Conservation (phyloP, 179 eudicot genomes). For the Nepenthes alata region DNA sequence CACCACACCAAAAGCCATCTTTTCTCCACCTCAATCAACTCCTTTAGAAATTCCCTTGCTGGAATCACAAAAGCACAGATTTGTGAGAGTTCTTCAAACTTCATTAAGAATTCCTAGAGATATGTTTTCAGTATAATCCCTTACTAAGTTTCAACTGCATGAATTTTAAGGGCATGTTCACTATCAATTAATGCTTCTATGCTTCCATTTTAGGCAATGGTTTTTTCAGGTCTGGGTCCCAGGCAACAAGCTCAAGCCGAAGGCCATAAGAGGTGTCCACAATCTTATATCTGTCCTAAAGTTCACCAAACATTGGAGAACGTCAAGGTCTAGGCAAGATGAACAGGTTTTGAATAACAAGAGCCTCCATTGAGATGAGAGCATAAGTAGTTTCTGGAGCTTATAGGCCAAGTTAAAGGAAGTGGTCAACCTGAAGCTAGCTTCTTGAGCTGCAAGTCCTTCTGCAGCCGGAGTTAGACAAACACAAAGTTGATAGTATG, state of each 20-base stretch:
- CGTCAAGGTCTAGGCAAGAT: constrained; percentile 81
- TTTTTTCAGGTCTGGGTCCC: constrained; percentile 46
- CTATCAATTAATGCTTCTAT: constrained; percentile 36
- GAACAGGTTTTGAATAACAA: constrained; percentile 66
- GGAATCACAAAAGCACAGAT: constrained; percentile 61
- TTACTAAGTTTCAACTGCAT: constrained; percentile 68
- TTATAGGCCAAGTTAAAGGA: constrained; percentile 43
- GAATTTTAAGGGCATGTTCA: constrained; percentile 79
- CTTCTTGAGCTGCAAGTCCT: constrained; percentile 52
- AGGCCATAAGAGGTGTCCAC: constrained; percentile 92
- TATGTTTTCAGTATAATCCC: constrained; percentile 53
- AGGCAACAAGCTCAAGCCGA: constrained; percentile 75
- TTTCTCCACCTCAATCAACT: constrained; percentile 54
- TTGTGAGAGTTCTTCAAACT: constrained; percentile 53
- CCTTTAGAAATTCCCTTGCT: constrained; percentile 31
- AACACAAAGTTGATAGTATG: constrained; percentile 60
- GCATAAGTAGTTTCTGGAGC: constrained; percentile 88
- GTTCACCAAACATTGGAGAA: constrained; percentile 52
- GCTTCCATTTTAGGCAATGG: constrained; percentile 29
- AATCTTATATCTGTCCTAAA: constrained; percentile 58
- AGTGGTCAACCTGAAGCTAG: constrained; percentile 31
- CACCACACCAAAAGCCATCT: constrained; percentile 77
- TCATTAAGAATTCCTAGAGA: constrained; percentile 52
- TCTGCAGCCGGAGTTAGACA: constrained; percentile 74
- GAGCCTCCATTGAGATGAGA: constrained; percentile 60